phyloP scores from a whole-genome alignment of 2,329 filamentous ascomycete species.

The Bimuria novae-zelandiae region DNA sequence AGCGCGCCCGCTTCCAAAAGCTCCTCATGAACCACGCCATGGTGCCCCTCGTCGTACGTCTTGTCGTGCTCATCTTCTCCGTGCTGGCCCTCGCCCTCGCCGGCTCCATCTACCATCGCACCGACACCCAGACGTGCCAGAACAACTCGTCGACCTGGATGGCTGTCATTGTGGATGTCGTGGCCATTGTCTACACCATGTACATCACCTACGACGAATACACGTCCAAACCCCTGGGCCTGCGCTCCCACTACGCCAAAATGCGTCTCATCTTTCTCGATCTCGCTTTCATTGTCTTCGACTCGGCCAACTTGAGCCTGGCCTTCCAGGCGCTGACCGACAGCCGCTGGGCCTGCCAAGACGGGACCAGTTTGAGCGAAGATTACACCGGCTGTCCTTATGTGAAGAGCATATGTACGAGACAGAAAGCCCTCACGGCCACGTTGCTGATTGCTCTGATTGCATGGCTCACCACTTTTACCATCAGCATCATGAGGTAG shows the following conservation, averaged over 20 bases:
- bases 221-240: conserved; percentile 86
- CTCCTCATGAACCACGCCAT: conserved; percentile 79
- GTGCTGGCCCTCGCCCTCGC: conserved; percentile 80
- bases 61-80: conserved; percentile 82
- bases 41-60: conserved; percentile 80
- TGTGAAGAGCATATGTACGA: conserved; percentile 58
- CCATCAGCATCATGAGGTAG: conserved; percentile 65
- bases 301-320: conserved; percentile 87
- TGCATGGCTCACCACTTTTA: conserved; percentile 90
- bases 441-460: conserved; percentile 81
- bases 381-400: conserved; percentile 26
- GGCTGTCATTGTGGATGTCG: conserved; percentile 84
- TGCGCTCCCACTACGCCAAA: conserved; percentile 83
- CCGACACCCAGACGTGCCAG: conserved; percentile 45
- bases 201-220: conserved; percentile 98
- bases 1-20: conserved; percentile 63
- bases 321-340: conserved; percentile 82
- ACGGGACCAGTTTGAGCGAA: conserved; percentile 13
- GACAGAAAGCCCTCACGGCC: conserved; percentile 73
- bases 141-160: conserved; percentile 73
- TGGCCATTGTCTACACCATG: conserved; percentile 86
- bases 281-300: conserved; percentile 96
- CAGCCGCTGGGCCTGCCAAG: conserved; percentile 57
- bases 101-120: conserved; percentile 67
- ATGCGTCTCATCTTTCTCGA: conserved; percentile 89